A percentile compares a stretch with the other conserved stretches of the same genome.
Evolutionary conservation across 352 stramenopile genomes (phyloP).

Genomic region (Phytophthora kernoviae): DNA sequence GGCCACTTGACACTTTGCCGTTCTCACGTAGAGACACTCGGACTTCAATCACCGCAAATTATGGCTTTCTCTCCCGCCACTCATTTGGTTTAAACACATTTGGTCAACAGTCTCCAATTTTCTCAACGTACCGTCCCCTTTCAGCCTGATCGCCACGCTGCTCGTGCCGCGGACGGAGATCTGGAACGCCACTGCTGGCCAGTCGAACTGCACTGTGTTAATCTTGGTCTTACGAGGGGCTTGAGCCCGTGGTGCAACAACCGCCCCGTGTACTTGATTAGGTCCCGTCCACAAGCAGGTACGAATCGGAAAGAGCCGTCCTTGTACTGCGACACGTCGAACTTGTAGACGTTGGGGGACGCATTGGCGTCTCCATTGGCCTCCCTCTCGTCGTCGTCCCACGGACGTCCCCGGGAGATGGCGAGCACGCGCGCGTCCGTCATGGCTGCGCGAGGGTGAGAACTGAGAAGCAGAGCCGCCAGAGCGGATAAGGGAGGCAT

Average conservation of each 20-base stretch:
- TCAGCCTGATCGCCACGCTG: constrained; percentile 79
- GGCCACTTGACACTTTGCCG: constrained; percentile 21
- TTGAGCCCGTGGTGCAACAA: constrained; percentile 75
- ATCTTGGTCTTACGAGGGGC: constrained; percentile 77
- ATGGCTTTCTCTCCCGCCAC: constrained; percentile 12
- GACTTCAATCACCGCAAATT: no score
- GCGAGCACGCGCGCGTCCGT: constrained; percentile 28
- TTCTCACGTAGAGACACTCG: background rate
- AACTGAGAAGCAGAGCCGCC: constrained; percentile 28
- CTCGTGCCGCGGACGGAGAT: constrained; percentile 62
- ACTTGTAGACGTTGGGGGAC: constrained; percentile 70
- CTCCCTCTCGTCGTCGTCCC: constrained; percentile 38
- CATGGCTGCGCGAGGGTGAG: constrained; percentile 22
- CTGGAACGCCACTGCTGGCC: constrained; percentile 70
- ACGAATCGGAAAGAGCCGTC: constrained; percentile 71
- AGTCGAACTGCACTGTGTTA: constrained; percentile 90
- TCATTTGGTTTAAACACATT: constrained; percentile 15
- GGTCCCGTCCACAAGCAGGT: constrained; percentile 67
- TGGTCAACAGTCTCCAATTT: constrained; percentile 5
- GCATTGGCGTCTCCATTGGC: constrained; percentile 1
- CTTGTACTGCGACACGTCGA: constrained; percentile 80
- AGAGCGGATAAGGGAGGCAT: constrained; percentile 23
- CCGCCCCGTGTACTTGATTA: constrained; percentile 76
- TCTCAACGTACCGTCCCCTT: constrained; percentile 72
- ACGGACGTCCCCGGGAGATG: constrained; percentile 40